Percentiles rank a stretch among this genome's conserved stretches.
Evolutionary conservation across 257 asterid genomes (phyloP).

Genomic region (Nemophila menziesii): DNA sequence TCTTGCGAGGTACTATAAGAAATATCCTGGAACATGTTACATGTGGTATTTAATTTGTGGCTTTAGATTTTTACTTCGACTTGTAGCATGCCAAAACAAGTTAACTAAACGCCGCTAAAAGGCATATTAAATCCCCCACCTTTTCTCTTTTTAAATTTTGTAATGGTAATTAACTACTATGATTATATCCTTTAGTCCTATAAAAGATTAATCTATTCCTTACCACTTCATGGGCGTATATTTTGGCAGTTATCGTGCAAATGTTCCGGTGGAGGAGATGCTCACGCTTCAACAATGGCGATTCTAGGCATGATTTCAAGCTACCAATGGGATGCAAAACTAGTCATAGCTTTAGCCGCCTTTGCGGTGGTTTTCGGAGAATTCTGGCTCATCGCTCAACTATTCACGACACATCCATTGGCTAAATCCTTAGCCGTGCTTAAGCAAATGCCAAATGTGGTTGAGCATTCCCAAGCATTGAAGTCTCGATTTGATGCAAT

Average conservation of each 20-base stretch:
- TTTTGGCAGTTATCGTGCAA: slow-evolving; percentile 49
- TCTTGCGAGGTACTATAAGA: slow-evolving; percentile 62
- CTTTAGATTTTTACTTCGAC: not conserved
- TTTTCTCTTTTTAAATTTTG: no score
- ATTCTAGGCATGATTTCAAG: slow-evolving; percentile 41
- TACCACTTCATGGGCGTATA: no score
- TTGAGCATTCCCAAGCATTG: slow-evolving; percentile 28
- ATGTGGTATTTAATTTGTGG: not conserved
- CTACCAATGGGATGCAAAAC: slow-evolving; percentile 73
- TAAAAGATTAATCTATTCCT: no score
- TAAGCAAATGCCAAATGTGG: slow-evolving; percentile 45
- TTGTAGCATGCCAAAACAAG: no score
- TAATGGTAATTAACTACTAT: no score
- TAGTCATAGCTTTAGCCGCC: slow-evolving; percentile 44
- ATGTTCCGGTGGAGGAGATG: slow-evolving; percentile 52
- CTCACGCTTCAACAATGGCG: slow-evolving; percentile 38
- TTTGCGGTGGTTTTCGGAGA: slow-evolving; percentile 59
- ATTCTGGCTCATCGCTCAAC: slow-evolving; percentile 60
- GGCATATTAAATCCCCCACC: no score
- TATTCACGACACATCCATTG: slow-evolving; percentile 38
- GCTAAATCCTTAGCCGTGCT: slow-evolving; percentile 55
- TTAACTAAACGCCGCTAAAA: no score
- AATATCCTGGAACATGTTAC: no score
- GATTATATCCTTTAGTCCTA: no score
- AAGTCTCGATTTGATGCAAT: slow-evolving; percentile 47